A percentile compares a stretch with the other conserved stretches of the same genome.
Conservation (phyloP, 257 asterid species). For the Catharanthus roseus region DNA sequence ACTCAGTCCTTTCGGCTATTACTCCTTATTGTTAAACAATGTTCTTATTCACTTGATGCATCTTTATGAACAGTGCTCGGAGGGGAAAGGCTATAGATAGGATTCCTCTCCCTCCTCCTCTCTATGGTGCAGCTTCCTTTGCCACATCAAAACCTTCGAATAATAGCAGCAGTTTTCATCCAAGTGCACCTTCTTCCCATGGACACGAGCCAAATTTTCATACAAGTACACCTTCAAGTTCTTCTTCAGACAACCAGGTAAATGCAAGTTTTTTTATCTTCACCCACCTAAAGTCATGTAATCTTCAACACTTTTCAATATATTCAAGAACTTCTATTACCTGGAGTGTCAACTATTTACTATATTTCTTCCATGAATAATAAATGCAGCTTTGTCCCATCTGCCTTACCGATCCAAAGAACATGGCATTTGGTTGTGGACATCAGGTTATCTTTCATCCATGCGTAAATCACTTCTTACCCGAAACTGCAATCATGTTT, state of each 20-base stretch:
- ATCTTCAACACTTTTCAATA: background rate
- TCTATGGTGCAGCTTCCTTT: conserved; percentile 52
- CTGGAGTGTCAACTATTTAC: background rate
- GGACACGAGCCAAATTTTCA: conserved; percentile 24
- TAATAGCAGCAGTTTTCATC: conserved; percentile 42
- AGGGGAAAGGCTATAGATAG: conserved; percentile 67
- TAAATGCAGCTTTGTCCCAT: conserved; percentile 78
- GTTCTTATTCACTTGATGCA: conserved; percentile 14
- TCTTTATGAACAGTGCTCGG: conserved; percentile 45
- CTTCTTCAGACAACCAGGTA: conserved; percentile 62
- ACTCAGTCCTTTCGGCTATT: background rate
- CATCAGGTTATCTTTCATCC: conserved; percentile 57
- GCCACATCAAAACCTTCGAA: conserved; percentile 52
- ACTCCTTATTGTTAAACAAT: background rate
- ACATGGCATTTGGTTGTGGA: conserved; percentile 97
- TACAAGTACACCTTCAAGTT: conserved; percentile 40
- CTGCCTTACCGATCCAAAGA: conserved; percentile 63
- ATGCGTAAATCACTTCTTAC: background rate
- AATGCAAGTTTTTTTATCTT: conserved; percentile 8
- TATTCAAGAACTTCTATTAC: background rate
- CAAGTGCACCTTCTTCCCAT: conserved; percentile 63
- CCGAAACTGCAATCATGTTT: background rate
- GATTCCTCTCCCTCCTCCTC: conserved; percentile 84
- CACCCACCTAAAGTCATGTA: background rate
- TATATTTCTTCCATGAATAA: background rate